Evolutionary conservation across 352 stramenopile species (phyloP).

Genomic region (Pythium sp.): DNA sequence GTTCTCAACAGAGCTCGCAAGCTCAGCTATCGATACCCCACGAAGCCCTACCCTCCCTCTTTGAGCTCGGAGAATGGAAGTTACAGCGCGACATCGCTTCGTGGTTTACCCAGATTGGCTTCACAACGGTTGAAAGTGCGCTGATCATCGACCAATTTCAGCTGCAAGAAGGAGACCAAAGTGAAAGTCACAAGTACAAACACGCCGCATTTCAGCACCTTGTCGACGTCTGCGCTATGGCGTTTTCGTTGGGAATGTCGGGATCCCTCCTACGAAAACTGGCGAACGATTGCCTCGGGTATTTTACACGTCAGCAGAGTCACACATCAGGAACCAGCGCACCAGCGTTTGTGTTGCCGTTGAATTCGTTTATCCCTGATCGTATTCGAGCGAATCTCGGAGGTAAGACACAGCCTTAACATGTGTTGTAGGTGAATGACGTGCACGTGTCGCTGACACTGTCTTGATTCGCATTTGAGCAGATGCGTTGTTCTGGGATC

Average conservation of each 20-base stretch:
- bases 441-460: neutral
- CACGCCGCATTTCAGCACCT: slow-evolving; percentile 2
- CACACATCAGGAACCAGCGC: neutral
- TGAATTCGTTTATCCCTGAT: slow-evolving; percentile 19
- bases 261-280: slow-evolving; percentile 14
- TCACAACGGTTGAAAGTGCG: slow-evolving; percentile 12
- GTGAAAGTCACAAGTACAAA: neutral
- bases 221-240: slow-evolving; percentile 16
- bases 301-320: neutral
- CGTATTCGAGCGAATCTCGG: slow-evolving; percentile 17
- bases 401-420: slow-evolving; percentile 2
- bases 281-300: slow-evolving; percentile 9
- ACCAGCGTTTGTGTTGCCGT: slow-evolving; percentile 7
- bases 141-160: slow-evolving; percentile 13
- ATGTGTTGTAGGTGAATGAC: neutral
- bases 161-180: neutral
- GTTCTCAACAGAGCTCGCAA: neutral
- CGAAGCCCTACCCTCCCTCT: slow-evolving; percentile 9
- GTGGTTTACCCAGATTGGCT: slow-evolving; percentile 21
- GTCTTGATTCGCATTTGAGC: neutral
- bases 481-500: slow-evolving; percentile 22
- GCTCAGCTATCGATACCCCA: slow-evolving; percentile 1
- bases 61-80: slow-evolving; percentile 21
- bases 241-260: slow-evolving; percentile 10
- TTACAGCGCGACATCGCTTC: slow-evolving; percentile 14